These are phyloP conservation scores for Aspergillus quadricinctus DNA, from an alignment of 2,329 filamentous ascomycete species.

Conservation along the genomic window DNA sequence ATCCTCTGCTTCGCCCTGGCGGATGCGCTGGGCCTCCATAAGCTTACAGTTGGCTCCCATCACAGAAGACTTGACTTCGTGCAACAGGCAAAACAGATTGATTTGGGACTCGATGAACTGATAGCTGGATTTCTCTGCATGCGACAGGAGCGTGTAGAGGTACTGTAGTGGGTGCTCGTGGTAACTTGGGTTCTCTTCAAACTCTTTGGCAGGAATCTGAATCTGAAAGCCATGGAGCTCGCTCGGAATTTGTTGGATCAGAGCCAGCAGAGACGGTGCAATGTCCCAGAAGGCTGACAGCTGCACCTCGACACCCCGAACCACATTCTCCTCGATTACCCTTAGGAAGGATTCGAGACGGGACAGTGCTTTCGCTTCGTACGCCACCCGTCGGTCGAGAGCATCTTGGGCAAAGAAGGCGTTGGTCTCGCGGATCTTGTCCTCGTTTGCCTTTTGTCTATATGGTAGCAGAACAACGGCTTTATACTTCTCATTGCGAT, in stretches of 20 bases:
- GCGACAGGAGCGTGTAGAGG: constrained; percentile 75
- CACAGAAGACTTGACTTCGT: constrained; percentile 80
- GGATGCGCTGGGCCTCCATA: constrained; percentile 60
- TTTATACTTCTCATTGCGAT: constrained; percentile 81
- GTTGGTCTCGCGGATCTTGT: constrained; percentile 74
- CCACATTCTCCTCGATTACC: constrained; percentile 79
- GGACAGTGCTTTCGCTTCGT: constrained; percentile 66
- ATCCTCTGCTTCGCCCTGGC: constrained; percentile 40
- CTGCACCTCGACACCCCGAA: constrained; percentile 83
- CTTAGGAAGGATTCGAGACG: constrained; percentile 72
- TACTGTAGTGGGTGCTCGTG: constrained; percentile 81
- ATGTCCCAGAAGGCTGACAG: constrained; percentile 97
- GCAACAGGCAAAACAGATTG: constrained; percentile 82
- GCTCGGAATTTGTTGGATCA: constrained; percentile 74
- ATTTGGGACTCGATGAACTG: constrained; percentile 96
- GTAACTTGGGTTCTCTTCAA: constrained; percentile 81
- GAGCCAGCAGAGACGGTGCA: constrained; percentile 70
- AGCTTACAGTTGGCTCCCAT: constrained; percentile 65
- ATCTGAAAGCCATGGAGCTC: constrained; percentile 59
- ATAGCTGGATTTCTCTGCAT: constrained; percentile 88
- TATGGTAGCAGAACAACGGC: constrained; percentile 81
- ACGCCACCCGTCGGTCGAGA: constrained; percentile 64
- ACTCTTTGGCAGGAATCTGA: constrained; percentile 73
- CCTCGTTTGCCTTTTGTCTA: constrained; percentile 64
- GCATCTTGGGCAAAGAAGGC: constrained; percentile 80